A percentile compares a stretch with the other conserved stretches of the same genome.
These are phyloP conservation scores for Pyrrhoderma noxium DNA, from an alignment of 1,284 basidiomycete genomes.

Conservation along the genomic window DNA sequence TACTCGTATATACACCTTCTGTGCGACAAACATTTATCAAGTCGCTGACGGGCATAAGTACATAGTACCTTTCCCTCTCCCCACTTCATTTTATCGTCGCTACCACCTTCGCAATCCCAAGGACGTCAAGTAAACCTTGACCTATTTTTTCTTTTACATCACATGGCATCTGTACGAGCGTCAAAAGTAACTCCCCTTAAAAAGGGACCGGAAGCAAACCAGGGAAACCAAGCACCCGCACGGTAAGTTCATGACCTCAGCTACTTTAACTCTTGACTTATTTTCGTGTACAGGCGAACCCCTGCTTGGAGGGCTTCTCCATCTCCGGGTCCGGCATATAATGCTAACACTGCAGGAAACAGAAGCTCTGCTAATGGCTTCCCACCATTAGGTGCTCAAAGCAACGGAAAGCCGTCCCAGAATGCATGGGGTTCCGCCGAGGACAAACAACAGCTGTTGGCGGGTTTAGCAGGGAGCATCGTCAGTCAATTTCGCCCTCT, in stretches of 20 bases:
- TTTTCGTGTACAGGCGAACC: conserved; percentile 9
- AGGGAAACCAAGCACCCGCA: conserved; percentile 11
- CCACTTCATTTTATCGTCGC: not conserved
- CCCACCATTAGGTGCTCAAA: conserved; percentile 14
- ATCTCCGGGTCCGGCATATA: conserved; percentile 14
- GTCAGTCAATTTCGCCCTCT: too few relatives aligned
- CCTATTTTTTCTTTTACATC: conserved; percentile 5
- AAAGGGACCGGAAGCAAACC: conserved; percentile 15
- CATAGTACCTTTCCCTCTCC: not conserved
- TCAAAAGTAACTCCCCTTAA: conserved; percentile 16
- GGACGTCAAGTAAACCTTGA: too few relatives aligned
- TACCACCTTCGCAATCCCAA: not conserved
- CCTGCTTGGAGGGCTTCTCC: conserved; percentile 17
- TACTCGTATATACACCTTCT: not conserved
- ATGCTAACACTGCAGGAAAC: conserved; percentile 2
- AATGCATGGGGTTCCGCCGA: conserved; percentile 17
- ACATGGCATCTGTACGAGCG: conserved; percentile 17
- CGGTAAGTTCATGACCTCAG: conserved; percentile 7
- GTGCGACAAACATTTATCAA: not conserved
- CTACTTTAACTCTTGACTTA: not conserved
- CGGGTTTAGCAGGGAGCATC: conserved; percentile 18
- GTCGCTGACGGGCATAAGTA: not conserved
- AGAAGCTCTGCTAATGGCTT: conserved; percentile 15
- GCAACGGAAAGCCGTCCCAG: conserved; percentile 14
- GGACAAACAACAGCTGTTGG: conserved; percentile 17